These are phyloP conservation scores for Hemisphaericaspora subhashii DNA, from an alignment of 1,139 yeast genomes.

Conservation along the genomic window DNA sequence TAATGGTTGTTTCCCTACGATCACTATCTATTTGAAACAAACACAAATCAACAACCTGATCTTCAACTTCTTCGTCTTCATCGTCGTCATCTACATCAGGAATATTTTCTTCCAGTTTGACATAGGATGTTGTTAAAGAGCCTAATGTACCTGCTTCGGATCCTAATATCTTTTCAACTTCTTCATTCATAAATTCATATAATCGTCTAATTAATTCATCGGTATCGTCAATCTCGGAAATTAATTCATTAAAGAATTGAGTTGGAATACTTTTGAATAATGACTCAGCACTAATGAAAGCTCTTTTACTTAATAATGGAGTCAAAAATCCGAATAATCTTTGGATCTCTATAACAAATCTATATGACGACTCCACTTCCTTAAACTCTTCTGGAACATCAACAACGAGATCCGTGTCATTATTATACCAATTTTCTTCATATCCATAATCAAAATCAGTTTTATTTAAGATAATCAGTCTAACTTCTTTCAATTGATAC, in stretches of 20 bases:
- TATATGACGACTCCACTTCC: constrained; percentile 8
- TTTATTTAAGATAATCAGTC: constrained; percentile 11
- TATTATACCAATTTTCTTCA: constrained; percentile 18
- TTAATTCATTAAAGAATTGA: constrained; percentile 21
- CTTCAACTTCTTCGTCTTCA: constrained; percentile 21
- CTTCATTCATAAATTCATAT: constrained; percentile 19
- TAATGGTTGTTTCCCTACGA: constrained; percentile 25
- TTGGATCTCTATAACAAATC: constrained; percentile 23
- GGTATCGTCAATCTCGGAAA: constrained; percentile 24
- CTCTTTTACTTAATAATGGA: constrained; percentile 20
- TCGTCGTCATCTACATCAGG: neutral
- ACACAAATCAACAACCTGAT: constrained; percentile 26
- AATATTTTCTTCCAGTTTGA: constrained; percentile 21
- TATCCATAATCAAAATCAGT: constrained; percentile 18
- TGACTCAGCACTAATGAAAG: constrained; percentile 23
- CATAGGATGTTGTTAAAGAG: constrained; percentile 23
- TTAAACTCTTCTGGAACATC: constrained; percentile 11
- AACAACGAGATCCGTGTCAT: constrained; percentile 9
- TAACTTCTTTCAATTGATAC: constrained; percentile 25
- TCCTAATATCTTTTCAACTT: constrained; percentile 15
- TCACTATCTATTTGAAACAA: constrained; percentile 40
- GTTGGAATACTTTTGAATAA: constrained; percentile 23
- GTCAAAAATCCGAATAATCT: constrained; percentile 23
- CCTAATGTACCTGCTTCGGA: constrained; percentile 10
- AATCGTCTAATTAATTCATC: constrained; percentile 35